A percentile compares a stretch with the other conserved stretches of the same genome.
These are phyloP conservation scores for Rhodotorula diobovata DNA, from an alignment of 768 basidiomycete genomes.

Conservation along the genomic window DNA sequence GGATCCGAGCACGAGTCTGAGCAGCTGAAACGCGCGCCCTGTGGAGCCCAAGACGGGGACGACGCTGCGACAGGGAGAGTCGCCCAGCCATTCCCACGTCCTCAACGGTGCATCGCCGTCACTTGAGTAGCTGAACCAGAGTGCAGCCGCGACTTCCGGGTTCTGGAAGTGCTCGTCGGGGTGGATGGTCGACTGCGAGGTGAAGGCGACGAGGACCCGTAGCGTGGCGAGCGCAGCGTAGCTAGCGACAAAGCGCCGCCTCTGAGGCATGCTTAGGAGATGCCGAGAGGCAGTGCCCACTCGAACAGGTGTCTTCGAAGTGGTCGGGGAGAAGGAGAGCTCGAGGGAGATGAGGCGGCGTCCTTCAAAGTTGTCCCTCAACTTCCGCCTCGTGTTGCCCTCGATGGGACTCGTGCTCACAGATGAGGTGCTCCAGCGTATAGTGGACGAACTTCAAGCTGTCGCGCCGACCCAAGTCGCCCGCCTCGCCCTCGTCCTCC, in stretches of 20 bases:
- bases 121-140: conserved; percentile 9
- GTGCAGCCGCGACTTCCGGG: conserved; percentile 27
- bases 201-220: conserved; percentile 33
- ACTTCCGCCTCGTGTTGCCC: neutral
- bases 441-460: neutral
- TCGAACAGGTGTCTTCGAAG: too few species aligned
- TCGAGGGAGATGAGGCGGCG: neutral
- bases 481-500: conserved; percentile 11
- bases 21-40: conserved; percentile 17
- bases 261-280: neutral
- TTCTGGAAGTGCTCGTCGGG: conserved; percentile 43
- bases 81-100: conserved; percentile 37
- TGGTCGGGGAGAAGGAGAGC: neutral
- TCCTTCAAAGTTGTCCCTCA: too few species aligned
- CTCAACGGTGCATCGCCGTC: neutral
- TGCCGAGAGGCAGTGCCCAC: too few species aligned
- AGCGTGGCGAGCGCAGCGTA: conserved; percentile 21
- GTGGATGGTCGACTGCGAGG: conserved; percentile 32
- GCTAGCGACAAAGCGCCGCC: neutral
- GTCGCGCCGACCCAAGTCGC: neutral
- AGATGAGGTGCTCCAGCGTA: neutral
- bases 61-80: conserved; percentile 25
- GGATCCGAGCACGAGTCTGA: neutral
- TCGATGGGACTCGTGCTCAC: neutral
- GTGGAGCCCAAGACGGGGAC: conserved; percentile 21